A percentile compares a stretch with the other conserved stretches of the same genome.
These are phyloP conservation scores for Boletus pseudopeckii DNA, from an alignment of 768 basidiomycete species.

Conservation along the genomic window DNA sequence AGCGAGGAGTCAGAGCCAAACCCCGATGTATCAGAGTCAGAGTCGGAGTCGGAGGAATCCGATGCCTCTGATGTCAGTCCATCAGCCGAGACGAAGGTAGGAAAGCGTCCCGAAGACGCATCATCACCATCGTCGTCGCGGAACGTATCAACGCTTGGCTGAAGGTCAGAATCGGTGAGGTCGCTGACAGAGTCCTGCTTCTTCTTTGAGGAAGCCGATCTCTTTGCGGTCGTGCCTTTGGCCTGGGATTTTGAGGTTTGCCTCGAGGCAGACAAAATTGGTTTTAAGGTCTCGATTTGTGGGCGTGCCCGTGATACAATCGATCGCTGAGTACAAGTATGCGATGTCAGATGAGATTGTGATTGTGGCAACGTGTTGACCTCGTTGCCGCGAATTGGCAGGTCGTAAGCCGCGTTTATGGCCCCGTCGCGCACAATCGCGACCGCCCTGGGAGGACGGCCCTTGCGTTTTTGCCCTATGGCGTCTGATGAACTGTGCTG, in stretches of 20 bases:
- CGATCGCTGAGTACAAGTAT: conserved; percentile 16
- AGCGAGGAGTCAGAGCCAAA: conserved; percentile 56
- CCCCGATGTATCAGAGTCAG: conserved; percentile 32
- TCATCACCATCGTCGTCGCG: conserved; percentile 31
- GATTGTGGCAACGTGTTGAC: conserved; percentile 34
- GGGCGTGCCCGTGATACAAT: conserved; percentile 26
- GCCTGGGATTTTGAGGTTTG: conserved; percentile 36
- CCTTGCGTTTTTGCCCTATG: conserved; percentile 44
- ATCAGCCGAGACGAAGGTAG: conserved; percentile 68
- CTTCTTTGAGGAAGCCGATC: conserved; percentile 19
- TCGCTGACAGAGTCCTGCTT: conserved; percentile 13
- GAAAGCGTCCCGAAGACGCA: conserved; percentile 43
- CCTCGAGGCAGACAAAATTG: conserved; percentile 34
- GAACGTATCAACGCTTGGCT: conserved; percentile 36
- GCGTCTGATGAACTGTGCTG: conserved; percentile 12
- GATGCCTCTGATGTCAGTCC: conserved; percentile 48
- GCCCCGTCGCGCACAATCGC: conserved; percentile 32
- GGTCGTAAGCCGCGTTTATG: conserved; percentile 15
- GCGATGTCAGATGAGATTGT: conserved; percentile 35
- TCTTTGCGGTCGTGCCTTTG: conserved; percentile 35
- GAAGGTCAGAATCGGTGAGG: conserved; percentile 26
- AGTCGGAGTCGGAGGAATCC: conserved; percentile 43
- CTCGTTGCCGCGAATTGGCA: conserved; percentile 31
- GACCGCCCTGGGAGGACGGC: conserved; percentile 53
- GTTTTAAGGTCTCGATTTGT: conserved; percentile 22